Evolutionary conservation across 2,329 filamentous ascomycete species (phyloP), one percentile per base, ranked within the genome.

Genomic region (Stagonosporopsis chrysanthemi): DNA sequence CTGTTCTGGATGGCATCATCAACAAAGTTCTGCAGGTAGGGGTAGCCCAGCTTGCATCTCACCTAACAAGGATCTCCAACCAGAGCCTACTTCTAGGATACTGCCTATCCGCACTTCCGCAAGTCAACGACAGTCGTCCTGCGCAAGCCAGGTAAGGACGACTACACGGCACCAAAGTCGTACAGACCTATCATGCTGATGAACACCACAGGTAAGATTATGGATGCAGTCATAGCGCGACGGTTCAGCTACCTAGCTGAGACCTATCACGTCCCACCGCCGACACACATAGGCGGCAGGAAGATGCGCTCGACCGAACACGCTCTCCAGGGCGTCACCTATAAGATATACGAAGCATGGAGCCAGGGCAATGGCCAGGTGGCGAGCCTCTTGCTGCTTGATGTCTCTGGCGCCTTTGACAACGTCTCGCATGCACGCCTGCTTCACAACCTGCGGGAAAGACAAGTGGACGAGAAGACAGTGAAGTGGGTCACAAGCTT

Each of bases 351-450:
- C 26, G 9, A 44, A 44, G 26, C 26, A 46, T 74, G 51, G 64
- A 64, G 62, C 39, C 38, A 53, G 24, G 52, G 46, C 3, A 29
- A 49, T 33, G 24, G 31, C 15, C 33, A 66, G 28, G 65, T 75
- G 4, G 68, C 61, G n/a, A 72, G 64, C 23, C 57, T 77, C n/a
- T 66, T 74, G 2, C 46, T 68, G 3, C 64, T 76, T 1, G 65
- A 77, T 58, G 58, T 75, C 22, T 69, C 65, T 2, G 63, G 67
- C 4, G 22, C 39, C 39, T 41, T 41, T 19, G 73, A 69, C 12
- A 43, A 43, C 24, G 24, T 43, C 41, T 43, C n/a, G 19, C 24
- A 43, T n/a, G 15, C 17, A 45, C 19, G 19, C 29, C 29, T 45
- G 19, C 43, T 45, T 9, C 19, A 45, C 14, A 28, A 45, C 19